Evolutionary conservation across 2,329 filamentous ascomycete genomes (phyloP).

Genomic region (Amauroascus niger): DNA sequence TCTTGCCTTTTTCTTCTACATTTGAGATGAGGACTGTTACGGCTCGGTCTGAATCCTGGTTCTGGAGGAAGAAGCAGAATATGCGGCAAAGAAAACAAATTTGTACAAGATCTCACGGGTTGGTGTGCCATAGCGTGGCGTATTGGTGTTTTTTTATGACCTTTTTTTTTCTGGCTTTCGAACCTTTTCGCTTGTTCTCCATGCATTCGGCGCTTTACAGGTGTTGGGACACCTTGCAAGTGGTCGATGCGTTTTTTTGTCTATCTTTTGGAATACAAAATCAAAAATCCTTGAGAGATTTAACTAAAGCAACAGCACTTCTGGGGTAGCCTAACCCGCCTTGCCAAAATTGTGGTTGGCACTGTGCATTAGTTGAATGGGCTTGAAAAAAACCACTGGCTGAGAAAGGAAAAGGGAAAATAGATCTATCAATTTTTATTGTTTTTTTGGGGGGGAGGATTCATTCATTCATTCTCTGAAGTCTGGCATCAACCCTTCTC

Average conservation of each 20-base stretch:
- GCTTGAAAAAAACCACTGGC: background rate
- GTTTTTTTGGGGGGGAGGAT: too few species aligned
- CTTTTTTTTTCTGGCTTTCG: constrained; percentile 2
- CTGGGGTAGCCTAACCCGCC: background rate
- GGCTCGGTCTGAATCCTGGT: background rate
- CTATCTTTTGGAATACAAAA: background rate
- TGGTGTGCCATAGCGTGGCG: constrained; percentile 10
- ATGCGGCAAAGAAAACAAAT: background rate
- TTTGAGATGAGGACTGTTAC: background rate
- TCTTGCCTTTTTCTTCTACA: background rate
- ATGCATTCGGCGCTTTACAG: constrained; percentile 1
- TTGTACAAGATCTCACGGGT: constrained; percentile 9
- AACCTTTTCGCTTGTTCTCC: background rate
- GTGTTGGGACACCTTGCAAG: background rate
- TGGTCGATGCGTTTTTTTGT: background rate
- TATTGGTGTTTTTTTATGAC: constrained; percentile 9
- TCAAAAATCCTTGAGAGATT: background rate
- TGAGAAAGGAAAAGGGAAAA: background rate
- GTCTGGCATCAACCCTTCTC: too few species aligned
- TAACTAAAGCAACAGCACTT: background rate
- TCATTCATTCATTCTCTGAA: too few species aligned
- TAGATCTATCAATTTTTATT: background rate
- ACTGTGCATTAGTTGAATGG: background rate
- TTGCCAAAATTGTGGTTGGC: background rate
- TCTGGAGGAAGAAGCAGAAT: background rate